Percentiles rank a stretch among this genome's conserved stretches.
These are phyloP conservation scores for Rhizophora mangle DNA, from an alignment of 345 rosid species.

Conservation along the genomic window DNA sequence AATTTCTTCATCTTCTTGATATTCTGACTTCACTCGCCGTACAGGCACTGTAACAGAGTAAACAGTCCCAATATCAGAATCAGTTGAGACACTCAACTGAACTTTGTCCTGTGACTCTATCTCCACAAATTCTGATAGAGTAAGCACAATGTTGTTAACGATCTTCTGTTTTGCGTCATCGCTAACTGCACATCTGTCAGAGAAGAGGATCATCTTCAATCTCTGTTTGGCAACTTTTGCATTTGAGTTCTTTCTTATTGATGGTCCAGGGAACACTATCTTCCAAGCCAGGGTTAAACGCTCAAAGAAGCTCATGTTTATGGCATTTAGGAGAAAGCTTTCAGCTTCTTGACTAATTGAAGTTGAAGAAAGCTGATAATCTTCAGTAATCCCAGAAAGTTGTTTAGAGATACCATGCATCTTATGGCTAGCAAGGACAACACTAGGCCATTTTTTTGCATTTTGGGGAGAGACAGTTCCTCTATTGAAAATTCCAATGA, in stretches of 20 bases:
- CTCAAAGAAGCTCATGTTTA: constrained; percentile 79
- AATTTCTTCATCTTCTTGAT: constrained; percentile 58
- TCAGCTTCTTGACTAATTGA: constrained; percentile 62
- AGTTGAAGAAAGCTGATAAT: constrained; percentile 51
- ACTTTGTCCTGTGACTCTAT: constrained; percentile 96
- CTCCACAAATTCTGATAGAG: constrained; percentile 87
- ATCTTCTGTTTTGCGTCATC: constrained; percentile 90
- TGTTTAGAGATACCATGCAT: constrained; percentile 33
- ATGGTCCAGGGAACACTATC: constrained; percentile 77
- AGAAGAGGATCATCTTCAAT: constrained; percentile 94
- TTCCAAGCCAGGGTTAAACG: constrained; percentile 89
- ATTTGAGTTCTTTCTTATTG: constrained; percentile 71
- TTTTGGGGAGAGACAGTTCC: constrained; percentile 29
- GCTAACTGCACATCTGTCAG: constrained; percentile 91
- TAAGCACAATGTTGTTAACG: constrained; percentile 70
- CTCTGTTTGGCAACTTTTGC: constrained; percentile 95
- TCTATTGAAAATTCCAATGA: constrained; percentile 37
- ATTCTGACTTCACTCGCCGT: constrained; percentile 78
- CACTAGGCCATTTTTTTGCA: constrained; percentile 32
- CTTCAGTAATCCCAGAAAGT: constrained; percentile 45
- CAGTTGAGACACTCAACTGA: constrained; percentile 80
- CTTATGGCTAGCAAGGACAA: constrained; percentile 26
- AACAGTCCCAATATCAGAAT: constrained; percentile 78
- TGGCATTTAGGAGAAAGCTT: constrained; percentile 63
- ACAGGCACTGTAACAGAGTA: constrained; percentile 95